Evolutionary conservation across 2,329 filamentous ascomycete genomes (phyloP).

Genomic region (Albophoma yamanashiensis): DNA sequence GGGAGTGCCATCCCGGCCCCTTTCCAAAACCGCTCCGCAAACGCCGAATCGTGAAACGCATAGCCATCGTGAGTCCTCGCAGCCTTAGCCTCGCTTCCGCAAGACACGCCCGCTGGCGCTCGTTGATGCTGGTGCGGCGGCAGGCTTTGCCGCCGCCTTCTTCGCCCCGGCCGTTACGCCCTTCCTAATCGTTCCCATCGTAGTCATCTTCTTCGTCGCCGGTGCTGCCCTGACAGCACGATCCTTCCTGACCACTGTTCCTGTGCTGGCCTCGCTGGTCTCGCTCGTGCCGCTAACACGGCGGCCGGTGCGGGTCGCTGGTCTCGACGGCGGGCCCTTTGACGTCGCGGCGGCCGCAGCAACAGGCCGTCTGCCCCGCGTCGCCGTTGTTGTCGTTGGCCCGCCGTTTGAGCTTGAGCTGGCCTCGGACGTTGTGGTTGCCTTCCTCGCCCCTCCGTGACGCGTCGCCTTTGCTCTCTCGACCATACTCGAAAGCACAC

Average conservation of each 20-base stretch:
- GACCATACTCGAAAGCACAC: slow-evolving; percentile 44
- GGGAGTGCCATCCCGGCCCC: not conserved
- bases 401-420: slow-evolving; percentile 27
- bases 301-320: slow-evolving; percentile 36
- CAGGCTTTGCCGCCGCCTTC: slow-evolving; percentile 33
- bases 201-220: slow-evolving; percentile 37
- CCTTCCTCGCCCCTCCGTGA: slow-evolving; percentile 34
- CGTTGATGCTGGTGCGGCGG: slow-evolving; percentile 27
- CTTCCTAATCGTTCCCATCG: slow-evolving; percentile 44
- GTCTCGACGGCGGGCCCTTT: slow-evolving; percentile 23
- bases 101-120: slow-evolving; percentile 41
- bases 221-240: slow-evolving; percentile 24
- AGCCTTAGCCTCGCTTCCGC: slow-evolving; percentile 36
- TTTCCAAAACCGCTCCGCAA: not conserved
- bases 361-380: slow-evolving; percentile 24
- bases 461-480: slow-evolving; percentile 49
- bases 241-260: slow-evolving; percentile 52
- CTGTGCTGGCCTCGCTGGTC: slow-evolving; percentile 51
- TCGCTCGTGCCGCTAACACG: slow-evolving; percentile 51
- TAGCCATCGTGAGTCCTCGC: slow-evolving; percentile 3
- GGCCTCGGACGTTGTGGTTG: slow-evolving; percentile 31
- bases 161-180: slow-evolving; percentile 37
- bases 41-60: slow-evolving; percentile 4
- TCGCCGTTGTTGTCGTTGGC: slow-evolving; percentile 17
- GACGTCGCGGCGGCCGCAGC: slow-evolving; percentile 18